Percentiles rank a stretch among this genome's conserved stretches.
These are phyloP conservation scores for Amaranthus palmeri DNA, from an alignment of 148 eudicot genomes.

Conservation along the genomic window DNA sequence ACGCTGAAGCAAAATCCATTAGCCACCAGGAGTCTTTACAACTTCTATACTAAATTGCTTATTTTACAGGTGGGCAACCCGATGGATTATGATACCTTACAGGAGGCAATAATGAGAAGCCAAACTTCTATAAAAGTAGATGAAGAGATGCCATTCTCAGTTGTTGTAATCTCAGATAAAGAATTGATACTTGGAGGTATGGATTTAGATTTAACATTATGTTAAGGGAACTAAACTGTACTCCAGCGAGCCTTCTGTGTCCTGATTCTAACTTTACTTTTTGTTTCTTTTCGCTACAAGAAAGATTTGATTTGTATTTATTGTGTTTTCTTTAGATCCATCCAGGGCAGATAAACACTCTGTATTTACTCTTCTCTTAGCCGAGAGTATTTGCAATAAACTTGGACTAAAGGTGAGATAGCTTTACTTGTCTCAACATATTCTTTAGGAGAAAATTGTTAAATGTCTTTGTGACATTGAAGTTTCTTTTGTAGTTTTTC, in stretches of 20 bases:
- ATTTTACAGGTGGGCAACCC: slow-evolving; percentile 68
- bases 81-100: slow-evolving; percentile 64
- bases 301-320: slow-evolving; percentile 3
- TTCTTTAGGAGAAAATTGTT: not conserved
- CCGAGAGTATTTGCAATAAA: slow-evolving; percentile 71
- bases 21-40: not conserved
- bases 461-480: not conserved
- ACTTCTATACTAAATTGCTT: slow-evolving; percentile 5
- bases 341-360: slow-evolving; percentile 90
- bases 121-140: slow-evolving; percentile 41
- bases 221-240: too few relatives aligned
- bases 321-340: slow-evolving; percentile 51
- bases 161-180: slow-evolving; percentile 71
- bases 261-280: too few relatives aligned
- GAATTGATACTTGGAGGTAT: slow-evolving; percentile 76
- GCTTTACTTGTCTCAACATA: not conserved
- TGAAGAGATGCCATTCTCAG: slow-evolving; percentile 65
- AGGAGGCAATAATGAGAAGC: slow-evolving; percentile 58
- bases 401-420: slow-evolving; percentile 67
- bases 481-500: not conserved
- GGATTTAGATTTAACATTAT: not conserved
- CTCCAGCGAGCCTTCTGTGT: too few relatives aligned
- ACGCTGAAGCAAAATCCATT: not conserved
- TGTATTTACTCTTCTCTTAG: slow-evolving; percentile 83
- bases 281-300: too few relatives aligned